These are phyloP conservation scores for Glycine latifolia DNA, from an alignment of 306 rosid genomes.

Conservation along the genomic window DNA sequence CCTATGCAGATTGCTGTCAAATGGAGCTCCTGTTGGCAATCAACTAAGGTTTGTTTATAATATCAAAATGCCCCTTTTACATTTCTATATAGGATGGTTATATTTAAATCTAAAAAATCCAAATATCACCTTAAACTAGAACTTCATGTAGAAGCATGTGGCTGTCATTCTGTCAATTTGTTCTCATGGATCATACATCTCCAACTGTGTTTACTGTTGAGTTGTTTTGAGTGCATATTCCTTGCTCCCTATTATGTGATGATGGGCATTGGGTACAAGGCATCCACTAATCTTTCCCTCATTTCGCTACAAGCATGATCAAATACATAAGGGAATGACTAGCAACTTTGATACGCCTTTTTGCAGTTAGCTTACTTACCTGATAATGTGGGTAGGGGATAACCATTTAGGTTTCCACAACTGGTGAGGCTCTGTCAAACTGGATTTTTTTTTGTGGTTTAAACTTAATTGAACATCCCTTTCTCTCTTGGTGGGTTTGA, in stretches of 20 bases:
- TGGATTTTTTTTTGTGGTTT: not conserved
- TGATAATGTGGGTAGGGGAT: slow-evolving; percentile 5
- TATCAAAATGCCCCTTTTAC: slow-evolving; percentile 27
- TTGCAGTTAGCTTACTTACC: slow-evolving; percentile 4
- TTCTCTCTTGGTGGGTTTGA: not conserved
- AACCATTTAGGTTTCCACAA: not conserved
- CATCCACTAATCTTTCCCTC: slow-evolving; percentile 11
- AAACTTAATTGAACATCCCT: not conserved
- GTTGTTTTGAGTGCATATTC: slow-evolving; percentile 7
- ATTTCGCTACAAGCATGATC: not conserved
- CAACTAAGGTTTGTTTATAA: slow-evolving; percentile 75
- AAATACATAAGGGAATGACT: slow-evolving; percentile 21
- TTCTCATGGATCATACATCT: slow-evolving; percentile 27
- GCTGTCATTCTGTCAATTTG: slow-evolving; percentile 14
- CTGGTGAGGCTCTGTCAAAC: slow-evolving; percentile 13
- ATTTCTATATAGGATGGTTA: slow-evolving; percentile 11
- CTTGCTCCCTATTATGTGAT: slow-evolving; percentile 2
- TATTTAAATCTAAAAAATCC: not conserved
- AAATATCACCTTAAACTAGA: slow-evolving; percentile 13
- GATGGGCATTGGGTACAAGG: not conserved
- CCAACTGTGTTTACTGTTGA: slow-evolving; percentile 10
- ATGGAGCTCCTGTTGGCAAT: slow-evolving; percentile 77
- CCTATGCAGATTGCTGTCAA: slow-evolving; percentile 64
- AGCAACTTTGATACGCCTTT: not conserved
- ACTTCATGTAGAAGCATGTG: slow-evolving; percentile 29